Evolutionary conservation across 1,284 basidiomycete species (phyloP), one percentile per base, ranked within the genome.

Genomic region (Anthracocystis setariae): DNA sequence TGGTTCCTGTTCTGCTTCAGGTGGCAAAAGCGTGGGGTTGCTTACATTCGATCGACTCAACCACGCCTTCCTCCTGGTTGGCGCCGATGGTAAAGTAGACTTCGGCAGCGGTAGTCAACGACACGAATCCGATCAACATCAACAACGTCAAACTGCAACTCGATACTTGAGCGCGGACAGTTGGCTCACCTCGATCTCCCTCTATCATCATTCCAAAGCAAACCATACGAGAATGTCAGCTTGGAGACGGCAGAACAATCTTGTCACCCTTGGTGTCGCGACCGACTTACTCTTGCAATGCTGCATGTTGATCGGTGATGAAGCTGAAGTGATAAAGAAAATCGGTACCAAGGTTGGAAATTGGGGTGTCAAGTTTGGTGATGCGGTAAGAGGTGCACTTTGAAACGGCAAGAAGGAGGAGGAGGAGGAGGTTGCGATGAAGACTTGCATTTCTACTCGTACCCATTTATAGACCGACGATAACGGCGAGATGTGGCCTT

Each of bases 31-130:
- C 21, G 18, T 9, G 24, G 10, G 20, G 18, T 5, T n/a, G 25
- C 66, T 42, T 21, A 71, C 68, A 13, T 1, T 61, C 57, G 29
- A 65, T 5, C 13, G 33, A 24, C 21, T 60, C 49, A 43, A 71
- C 56, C 1, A 71, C 46, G 15, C 68, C 68, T 18, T 58, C 53
- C 35, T 65, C 68, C 43, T 65, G 52, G 43, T 49, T 49, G 40
- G 13, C 27, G 43, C 62, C 68, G 20, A 70, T 70, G 53, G 42
- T 56, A 38, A 70, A 70, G 24, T 40, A 33, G 47, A 70, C 67
- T 70, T 37, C 32, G 15, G 32, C n/a, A n/a, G n/a, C n/a, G n/a
- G n/a, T n/a, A n/a, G 32, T 33, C 32, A 33, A 33, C 32, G 15
- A 33, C 32, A 15, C 32, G 15, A 13, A 43, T 10, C 8, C n/a